phyloP scores from a whole-genome alignment of 768 basidiomycete species.

The Calocera viscosa region DNA sequence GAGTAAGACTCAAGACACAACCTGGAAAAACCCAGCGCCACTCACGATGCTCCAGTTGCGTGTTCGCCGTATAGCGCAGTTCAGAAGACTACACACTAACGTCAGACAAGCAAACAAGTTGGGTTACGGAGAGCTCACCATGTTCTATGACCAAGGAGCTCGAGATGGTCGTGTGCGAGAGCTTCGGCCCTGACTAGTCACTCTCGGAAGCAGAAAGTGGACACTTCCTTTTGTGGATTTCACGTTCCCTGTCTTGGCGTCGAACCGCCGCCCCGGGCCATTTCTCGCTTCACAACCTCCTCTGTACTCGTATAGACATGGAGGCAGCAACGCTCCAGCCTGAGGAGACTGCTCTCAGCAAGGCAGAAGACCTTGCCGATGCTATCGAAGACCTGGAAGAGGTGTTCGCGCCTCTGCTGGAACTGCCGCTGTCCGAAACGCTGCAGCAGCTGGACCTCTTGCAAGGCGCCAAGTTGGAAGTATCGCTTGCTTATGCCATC shows the following conservation, averaged over 20 bases:
- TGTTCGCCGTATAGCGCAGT: conserved; percentile 89
- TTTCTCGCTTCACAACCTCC: background rate
- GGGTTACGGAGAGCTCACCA: conserved; percentile 15
- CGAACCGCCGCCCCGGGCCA: too few species aligned
- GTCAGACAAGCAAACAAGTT: background rate
- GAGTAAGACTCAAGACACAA: conserved; percentile 14
- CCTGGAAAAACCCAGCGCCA: conserved; percentile 15
- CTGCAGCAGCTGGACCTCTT: conserved; percentile 52
- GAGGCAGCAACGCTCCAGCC: conserved; percentile 17
- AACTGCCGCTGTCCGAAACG: conserved; percentile 55
- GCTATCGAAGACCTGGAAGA: conserved; percentile 55
- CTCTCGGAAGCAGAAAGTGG: background rate
- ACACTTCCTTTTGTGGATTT: background rate
- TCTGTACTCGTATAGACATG: too few species aligned
- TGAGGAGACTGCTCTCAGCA: background rate
- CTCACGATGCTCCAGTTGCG: conserved; percentile 87
- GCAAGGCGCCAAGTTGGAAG: conserved; percentile 72
- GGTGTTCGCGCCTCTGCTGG: conserved; percentile 51
- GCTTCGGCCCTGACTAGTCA: conserved; percentile 8
- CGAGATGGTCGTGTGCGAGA: conserved; percentile 15
- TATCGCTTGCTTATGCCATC: conserved; percentile 63
- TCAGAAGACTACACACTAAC: conserved; percentile 57
- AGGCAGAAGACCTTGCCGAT: conserved; percentile 15
- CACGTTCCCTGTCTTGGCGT: background rate
- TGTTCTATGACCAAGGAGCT: conserved; percentile 11